Evolutionary conservation across 2,329 filamentous ascomycete species (phyloP), one percentile per base, ranked within the genome.

Genomic region (Alternaria panax): DNA sequence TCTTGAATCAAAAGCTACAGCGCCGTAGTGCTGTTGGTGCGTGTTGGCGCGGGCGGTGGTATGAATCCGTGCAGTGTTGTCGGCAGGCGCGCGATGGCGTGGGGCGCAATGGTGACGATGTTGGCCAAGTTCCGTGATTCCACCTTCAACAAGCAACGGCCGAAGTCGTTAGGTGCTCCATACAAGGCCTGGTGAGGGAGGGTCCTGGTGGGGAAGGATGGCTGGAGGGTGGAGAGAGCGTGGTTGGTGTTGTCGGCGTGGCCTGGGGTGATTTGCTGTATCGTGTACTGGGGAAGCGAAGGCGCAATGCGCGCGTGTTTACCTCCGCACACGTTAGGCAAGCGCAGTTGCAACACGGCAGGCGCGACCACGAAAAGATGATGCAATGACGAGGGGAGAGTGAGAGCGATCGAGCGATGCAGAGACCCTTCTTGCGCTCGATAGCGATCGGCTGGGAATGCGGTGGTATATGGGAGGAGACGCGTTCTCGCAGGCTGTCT

Each of bases 131-230:
- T 60, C 65, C 61, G 60, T 51, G 56, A 62, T 52, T 64, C 64
- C 67, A 67, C 72, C 71, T 48, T 76, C 73, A 77, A 62, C 72
- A 72, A 72, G 68, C 75, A 68, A 71, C 64, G 62, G 66, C 62
- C 61, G 63, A 54, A 34, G 63, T 66, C 52, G 56, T 59, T 51
- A 40, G 57, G 60, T 61, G 56, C 72, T 76, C 75, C 75, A 77
- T 77, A 65, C 75, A 77, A 71, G 71, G 73, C 68, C 68, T 67
- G 63, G 45, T 45, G 64, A 57, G 56, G 57, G 20, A 58, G 59
- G 42, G 54, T 53, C 57, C 36, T 51, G 48, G 57, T 54, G 54
- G 57, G 52, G 60, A 55, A 57, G 51, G 60, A 57, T 53, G 64
- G 57, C 58, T 47, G 54, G 54, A 47, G 54, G 60, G 60, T 63